phyloP scores from a whole-genome alignment of 2,329 filamentous ascomycete species.

The Penicillium aurantiogriseum region DNA sequence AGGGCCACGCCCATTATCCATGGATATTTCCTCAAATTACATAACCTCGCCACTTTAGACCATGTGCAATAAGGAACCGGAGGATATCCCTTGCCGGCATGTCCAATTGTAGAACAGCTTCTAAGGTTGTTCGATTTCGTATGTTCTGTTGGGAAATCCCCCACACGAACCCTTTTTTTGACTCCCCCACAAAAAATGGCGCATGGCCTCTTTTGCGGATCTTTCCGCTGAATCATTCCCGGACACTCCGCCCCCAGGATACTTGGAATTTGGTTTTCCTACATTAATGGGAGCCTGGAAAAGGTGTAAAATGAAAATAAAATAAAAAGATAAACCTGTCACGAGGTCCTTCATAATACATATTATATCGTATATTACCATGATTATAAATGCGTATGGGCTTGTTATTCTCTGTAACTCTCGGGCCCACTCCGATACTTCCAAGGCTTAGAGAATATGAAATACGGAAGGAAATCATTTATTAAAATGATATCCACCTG shows the following conservation, averaged over 20 bases:
- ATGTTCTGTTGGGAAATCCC: constrained; percentile 17
- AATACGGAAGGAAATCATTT: background rate
- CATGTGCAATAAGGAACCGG: constrained; percentile 8
- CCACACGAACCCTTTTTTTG: constrained; percentile 24
- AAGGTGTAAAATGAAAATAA: background rate
- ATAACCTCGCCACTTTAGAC: constrained; percentile 1
- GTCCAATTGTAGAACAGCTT: background rate
- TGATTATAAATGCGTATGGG: background rate
- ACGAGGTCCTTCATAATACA: background rate
- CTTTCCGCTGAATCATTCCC: constrained; percentile 13
- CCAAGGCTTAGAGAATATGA: background rate
- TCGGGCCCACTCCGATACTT: constrained; percentile 7
- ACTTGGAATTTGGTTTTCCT: background rate
- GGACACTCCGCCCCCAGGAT: constrained; percentile 13
- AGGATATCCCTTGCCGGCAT: constrained; percentile 5
- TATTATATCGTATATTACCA: background rate
- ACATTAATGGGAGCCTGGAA: background rate
- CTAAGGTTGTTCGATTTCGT: background rate
- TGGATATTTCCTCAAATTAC: background rate
- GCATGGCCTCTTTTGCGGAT: constrained; percentile 23
- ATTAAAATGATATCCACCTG: background rate
- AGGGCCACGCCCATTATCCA: no score
- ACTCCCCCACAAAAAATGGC: constrained; percentile 30
- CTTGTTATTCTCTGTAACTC: constrained; percentile 1
- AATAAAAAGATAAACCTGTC: background rate